Conservation (phyloP, 768 basidiomycete genomes). For the Amylocystis lapponica region DNA sequence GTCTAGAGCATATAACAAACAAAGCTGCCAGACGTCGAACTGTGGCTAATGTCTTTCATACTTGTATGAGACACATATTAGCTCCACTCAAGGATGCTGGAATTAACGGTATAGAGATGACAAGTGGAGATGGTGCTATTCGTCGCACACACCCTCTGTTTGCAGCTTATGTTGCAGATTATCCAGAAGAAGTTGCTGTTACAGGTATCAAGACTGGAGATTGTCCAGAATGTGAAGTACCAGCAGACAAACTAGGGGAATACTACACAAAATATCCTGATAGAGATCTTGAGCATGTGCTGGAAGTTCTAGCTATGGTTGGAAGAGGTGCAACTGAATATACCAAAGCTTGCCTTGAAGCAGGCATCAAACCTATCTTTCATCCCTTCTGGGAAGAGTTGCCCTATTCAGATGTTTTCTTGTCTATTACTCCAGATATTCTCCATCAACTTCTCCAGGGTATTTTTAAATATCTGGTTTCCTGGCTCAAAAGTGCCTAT, state of each 20-base stretch:
- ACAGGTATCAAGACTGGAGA: conserved; percentile 13
- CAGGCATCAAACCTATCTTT: conserved; percentile 13
- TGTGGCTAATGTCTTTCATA: conserved; percentile 19
- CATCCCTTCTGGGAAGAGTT: too few relatives aligned
- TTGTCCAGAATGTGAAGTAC: conserved; percentile 16
- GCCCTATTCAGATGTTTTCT: conserved; percentile 19
- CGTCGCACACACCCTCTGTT: conserved; percentile 20
- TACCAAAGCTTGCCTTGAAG: conserved; percentile 19
- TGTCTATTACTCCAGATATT: conserved; percentile 21
- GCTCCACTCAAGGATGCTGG: conserved; percentile 10
- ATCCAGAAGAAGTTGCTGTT: conserved; percentile 21
- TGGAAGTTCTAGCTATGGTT: conserved; percentile 11
- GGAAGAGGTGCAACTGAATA: conserved; percentile 7
- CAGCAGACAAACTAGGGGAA: conserved; percentile 7
- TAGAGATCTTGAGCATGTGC: conserved; percentile 1
- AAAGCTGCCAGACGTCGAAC: conserved; percentile 14
- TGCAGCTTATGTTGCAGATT: conserved; percentile 16
- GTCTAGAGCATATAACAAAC: conserved; percentile 13
- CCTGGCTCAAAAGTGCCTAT: too few relatives aligned
- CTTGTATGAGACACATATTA: conserved; percentile 10
- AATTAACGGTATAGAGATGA: conserved; percentile 7
- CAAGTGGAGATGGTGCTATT: conserved; percentile 15
- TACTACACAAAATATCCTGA: not conserved
- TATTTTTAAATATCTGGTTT: conserved; percentile 22
- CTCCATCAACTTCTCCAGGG: conserved; percentile 27